Conservation (phyloP, 805 yeast genomes). For the Cyberlindnera mycetangii region DNA sequence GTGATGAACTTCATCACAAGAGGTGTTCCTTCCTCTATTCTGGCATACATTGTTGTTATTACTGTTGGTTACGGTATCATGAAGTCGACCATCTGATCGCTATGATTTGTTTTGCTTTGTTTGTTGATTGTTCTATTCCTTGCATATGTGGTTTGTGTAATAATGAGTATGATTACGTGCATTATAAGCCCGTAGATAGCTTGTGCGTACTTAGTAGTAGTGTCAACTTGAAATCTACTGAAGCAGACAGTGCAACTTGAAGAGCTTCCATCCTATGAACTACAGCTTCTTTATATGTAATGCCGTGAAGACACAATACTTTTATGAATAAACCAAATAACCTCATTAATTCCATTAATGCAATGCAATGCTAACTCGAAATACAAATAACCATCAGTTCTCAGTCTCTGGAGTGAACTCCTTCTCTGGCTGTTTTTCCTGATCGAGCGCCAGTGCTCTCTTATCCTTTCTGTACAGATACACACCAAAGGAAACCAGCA, state of each 20-base stretch:
- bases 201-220: too few relatives aligned
- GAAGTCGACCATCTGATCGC: conserved; percentile 32
- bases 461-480: conserved; percentile 1
- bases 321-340: not conserved
- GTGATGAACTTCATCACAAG: conserved; percentile 81
- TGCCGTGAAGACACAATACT: too few relatives aligned
- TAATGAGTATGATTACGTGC: too few relatives aligned
- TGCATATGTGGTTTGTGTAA: not conserved
- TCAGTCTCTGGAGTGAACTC: not conserved
- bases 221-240: too few relatives aligned
- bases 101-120: not conserved
- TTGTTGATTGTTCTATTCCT: not conserved
- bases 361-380: not conserved
- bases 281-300: too few relatives aligned
- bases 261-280: too few relatives aligned
- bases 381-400: not conserved
- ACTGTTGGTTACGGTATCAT: conserved; percentile 81
- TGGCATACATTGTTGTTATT: conserved; percentile 69
- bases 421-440: not conserved
- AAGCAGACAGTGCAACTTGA: too few relatives aligned
- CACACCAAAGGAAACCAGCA: conserved; percentile 9
- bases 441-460: not conserved
- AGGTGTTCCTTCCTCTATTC: conserved; percentile 84
- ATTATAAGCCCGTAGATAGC: too few relatives aligned
- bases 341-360: not conserved